Evolutionary conservation across 352 stramenopile genomes (phyloP).

Genomic region (Stramenopiles sp.): DNA sequence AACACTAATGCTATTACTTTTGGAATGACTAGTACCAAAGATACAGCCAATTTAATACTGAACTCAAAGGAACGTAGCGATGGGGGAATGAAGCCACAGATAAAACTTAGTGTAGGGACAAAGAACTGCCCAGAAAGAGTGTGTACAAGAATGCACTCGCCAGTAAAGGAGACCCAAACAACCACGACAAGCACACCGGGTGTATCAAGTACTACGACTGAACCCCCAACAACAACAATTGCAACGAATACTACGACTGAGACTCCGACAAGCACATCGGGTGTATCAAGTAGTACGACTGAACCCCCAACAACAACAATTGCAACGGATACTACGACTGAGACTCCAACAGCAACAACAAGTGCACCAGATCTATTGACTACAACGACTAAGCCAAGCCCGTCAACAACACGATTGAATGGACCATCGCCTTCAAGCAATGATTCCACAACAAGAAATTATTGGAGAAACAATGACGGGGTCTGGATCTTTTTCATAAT

Average conservation of each 20-base stretch:
- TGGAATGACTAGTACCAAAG: not conserved
- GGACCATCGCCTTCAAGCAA: too few species aligned
- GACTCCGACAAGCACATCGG: not conserved
- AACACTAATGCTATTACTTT: not conserved
- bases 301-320: not conserved
- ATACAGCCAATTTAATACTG: not conserved
- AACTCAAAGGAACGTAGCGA: not conserved
- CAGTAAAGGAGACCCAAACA: not conserved
- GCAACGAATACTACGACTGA: not conserved
- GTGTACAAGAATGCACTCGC: not conserved
- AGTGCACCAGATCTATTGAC: too few species aligned
- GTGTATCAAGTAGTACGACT: not conserved
- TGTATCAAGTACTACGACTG: not conserved
- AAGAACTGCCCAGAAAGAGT: not conserved
- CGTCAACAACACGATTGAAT: too few species aligned
- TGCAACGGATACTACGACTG: too few species aligned
- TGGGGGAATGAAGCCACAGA: not conserved
- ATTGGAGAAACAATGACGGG: too few species aligned
- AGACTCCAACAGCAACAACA: too few species aligned
- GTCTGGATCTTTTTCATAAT: too few species aligned
- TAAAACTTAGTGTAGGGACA: not conserved
- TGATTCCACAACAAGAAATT: too few species aligned
- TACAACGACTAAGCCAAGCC: too few species aligned
- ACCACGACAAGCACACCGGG: not conserved
- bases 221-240: not conserved